phyloP scores from a whole-genome alignment of 2,329 filamentous ascomycete genomes.

The Orbilia brochopaga region DNA sequence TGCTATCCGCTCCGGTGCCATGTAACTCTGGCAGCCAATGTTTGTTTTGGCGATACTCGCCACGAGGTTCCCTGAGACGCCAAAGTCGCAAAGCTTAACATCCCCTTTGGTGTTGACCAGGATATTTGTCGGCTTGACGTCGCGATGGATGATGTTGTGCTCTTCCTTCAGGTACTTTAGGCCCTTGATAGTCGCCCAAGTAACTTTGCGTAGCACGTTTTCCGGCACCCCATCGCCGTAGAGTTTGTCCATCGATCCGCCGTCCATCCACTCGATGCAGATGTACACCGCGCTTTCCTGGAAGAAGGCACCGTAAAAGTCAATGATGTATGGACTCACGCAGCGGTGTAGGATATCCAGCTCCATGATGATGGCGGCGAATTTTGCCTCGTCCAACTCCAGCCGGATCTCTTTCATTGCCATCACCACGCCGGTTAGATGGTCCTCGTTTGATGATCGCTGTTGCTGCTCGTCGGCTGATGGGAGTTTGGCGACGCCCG shows the following conservation, averaged over 20 bases:
- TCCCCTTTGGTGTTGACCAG: slow-evolving; percentile 87
- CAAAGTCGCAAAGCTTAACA: slow-evolving; percentile 98
- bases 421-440: slow-evolving; percentile 74
- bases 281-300: slow-evolving; percentile 99
- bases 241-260: slow-evolving; percentile 94
- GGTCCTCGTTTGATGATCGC: slow-evolving; percentile 16
- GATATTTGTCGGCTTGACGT: slow-evolving; percentile 99
- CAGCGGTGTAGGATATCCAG: slow-evolving; percentile 94
- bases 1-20: slow-evolving; percentile 95
- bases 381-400: slow-evolving; percentile 95
- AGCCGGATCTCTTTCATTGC: slow-evolving; percentile 99
- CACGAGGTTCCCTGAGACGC: slow-evolving; percentile 93
- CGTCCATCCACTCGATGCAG: slow-evolving; percentile 99
- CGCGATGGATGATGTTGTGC: slow-evolving; percentile 98
- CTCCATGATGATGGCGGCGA: slow-evolving; percentile 96
- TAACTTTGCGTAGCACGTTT: slow-evolving; percentile 84
- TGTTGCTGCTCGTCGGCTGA: neutral
- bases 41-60: slow-evolving; percentile 98
- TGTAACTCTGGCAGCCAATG: slow-evolving; percentile 98
- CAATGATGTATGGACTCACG: slow-evolving; percentile 93
- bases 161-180: slow-evolving; percentile 94
- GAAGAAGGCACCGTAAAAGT: slow-evolving; percentile 98
- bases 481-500: slow-evolving; percentile 62
- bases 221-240: slow-evolving; percentile 92
- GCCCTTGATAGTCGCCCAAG: slow-evolving; percentile 85